Base-by-base conservation (phyloP, 2,329 filamentous ascomycete species). In the Paecilomyces niveus region DNA sequence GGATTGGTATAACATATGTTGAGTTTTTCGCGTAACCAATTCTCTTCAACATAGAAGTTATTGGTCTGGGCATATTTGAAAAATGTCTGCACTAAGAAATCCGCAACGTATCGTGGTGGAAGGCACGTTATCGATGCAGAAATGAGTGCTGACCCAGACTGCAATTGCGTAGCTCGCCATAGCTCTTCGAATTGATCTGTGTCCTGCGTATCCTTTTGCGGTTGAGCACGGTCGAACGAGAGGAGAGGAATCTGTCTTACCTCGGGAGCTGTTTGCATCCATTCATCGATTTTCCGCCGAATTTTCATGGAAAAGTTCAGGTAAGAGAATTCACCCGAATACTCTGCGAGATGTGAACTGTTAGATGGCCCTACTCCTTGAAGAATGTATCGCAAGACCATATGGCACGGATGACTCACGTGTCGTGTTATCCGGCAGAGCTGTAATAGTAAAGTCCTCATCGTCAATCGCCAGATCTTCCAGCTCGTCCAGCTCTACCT, bases 291-390 rank as follows among this genome's bases (percentile, higher is more conserved):
- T 50, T 77, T 75, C 49, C 70, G 69, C 52, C 73, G 67, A 50
- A 78, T 74, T 55, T 76, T 74, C 69, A 74, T 72, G 2, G 75
- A 76, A 57, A 78, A 78, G 56, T 75, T 78, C 57, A 77, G 65
- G 55, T 78, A 77, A 8, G 73, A 76, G 56, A 77, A 77, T 60
- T 78, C 76, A 21, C 76, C 76, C 3, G 76, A 78, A 61, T 78
- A 78, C 59, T 78, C 74, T 75, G 57, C 21, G 13, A 18, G 9
- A 52, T 49, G 18, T 10, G 18, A 22, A 54, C 13, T 51, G 4
- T 11, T 15, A 13, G 22, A 57, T 9, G 52, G 54, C 60, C 62
- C 24, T 63, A 62, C 22, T n/a, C 33, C 56, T n/a, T 3, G 33
- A 21, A 56, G n/a, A 15, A 31, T 18, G 13, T 26, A 49, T 32